These are phyloP conservation scores for Sphagnum tenellum DNA, from an alignment of 225 moss, liverwort and hornwort genomes.

Conservation along the genomic window DNA sequence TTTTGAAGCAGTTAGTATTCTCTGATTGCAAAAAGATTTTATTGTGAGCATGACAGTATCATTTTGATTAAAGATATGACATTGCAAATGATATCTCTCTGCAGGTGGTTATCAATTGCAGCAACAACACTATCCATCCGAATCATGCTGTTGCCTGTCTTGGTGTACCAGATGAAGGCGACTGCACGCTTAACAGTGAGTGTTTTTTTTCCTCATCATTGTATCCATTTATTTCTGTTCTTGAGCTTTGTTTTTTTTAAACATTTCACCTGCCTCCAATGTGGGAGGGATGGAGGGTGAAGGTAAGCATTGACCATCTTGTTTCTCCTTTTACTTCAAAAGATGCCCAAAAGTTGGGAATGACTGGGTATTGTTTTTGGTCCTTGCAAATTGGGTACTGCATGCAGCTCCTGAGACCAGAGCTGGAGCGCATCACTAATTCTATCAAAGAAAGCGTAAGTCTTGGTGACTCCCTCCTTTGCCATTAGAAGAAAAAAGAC, in stretches of 20 bases:
- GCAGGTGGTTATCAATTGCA: conserved; percentile 97
- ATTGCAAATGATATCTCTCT: neutral
- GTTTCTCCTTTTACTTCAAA: no score
- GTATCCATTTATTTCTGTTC: neutral
- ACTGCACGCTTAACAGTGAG: conserved; percentile 84
- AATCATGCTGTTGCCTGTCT: conserved; percentile 69
- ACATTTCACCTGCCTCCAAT: no score
- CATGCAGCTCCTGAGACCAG: conserved; percentile 93
- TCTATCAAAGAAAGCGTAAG: conserved; percentile 81
- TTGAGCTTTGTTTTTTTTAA: no score
- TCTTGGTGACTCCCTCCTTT: neutral
- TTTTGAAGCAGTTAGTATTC: no score
- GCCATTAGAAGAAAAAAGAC: no score
- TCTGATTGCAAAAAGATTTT: no score
- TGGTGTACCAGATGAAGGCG: conserved; percentile 94
- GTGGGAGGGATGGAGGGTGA: no score
- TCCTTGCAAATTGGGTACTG: no score
- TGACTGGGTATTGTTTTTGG: no score
- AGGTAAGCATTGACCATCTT: no score
- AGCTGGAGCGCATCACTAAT: conserved; percentile 87
- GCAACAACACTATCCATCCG: conserved; percentile 90
- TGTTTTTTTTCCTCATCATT: conserved; percentile 3
- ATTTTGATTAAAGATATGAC: neutral
- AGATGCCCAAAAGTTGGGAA: no score
- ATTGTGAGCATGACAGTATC: no score